Percentiles rank a stretch among this genome's conserved stretches.
These are phyloP conservation scores for Chlorella sp. DNA, from an alignment of 139 green algal species.

Conservation along the genomic window DNA sequence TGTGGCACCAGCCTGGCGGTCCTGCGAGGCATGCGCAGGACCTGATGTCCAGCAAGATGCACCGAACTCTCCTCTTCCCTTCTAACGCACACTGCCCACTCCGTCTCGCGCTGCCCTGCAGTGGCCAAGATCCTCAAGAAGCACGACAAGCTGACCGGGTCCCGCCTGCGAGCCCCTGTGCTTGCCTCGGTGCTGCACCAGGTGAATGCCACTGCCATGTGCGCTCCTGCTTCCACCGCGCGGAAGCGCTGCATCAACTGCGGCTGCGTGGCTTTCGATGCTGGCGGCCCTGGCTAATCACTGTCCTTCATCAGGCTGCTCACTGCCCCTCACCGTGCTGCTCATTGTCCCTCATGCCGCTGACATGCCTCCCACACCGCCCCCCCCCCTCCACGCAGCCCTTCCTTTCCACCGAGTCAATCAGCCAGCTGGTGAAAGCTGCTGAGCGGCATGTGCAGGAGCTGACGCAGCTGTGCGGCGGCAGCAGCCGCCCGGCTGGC, in stretches of 20 bases:
- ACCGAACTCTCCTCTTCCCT: no score
- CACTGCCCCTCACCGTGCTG: no score
- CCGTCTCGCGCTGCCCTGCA: constrained; percentile 32
- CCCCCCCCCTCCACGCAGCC: constrained; percentile 50
- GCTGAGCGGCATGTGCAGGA: constrained; percentile 63
- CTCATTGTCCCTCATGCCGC: neutral
- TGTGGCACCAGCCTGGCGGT: no score
- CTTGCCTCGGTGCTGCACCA: constrained; percentile 20
- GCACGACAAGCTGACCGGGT: constrained; percentile 79
- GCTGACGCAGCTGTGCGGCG: constrained; percentile 22
- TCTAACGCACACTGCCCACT: no score
- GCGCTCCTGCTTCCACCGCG: no score
- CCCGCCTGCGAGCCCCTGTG: constrained; percentile 16
- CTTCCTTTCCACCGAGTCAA: constrained; percentile 73
- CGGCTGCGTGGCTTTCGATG: no score
- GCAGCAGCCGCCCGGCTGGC: neutral
- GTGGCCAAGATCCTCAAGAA: constrained; percentile 94
- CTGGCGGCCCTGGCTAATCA: no score
- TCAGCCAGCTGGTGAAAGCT: constrained; percentile 67
- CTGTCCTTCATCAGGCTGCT: no score
- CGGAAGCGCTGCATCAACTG: no score
- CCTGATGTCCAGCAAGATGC: no score
- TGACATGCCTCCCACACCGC: neutral
- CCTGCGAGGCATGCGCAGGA: no score
- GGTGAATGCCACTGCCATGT: neutral